These are phyloP conservation scores for Porphyrellus cyaneotinctus DNA, from an alignment of 768 basidiomycete species.

Conservation along the genomic window DNA sequence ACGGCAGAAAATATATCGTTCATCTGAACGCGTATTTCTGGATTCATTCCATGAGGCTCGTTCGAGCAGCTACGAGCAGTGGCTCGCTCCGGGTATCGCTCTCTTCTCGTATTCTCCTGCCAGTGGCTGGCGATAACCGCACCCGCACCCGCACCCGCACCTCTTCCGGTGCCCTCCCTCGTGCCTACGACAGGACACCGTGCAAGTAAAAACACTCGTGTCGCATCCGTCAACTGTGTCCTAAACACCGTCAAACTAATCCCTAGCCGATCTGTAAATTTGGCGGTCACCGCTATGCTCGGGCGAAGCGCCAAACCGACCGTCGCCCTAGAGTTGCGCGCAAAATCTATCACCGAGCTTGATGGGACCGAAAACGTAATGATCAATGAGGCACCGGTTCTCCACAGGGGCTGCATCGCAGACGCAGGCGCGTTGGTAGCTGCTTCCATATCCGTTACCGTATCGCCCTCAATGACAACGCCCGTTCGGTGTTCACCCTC, in stretches of 20 bases:
- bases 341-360: conserved; percentile 10
- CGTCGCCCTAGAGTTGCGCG: conserved; percentile 2
- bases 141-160: too few species aligned
- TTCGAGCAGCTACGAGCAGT: neutral
- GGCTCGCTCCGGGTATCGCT: too few species aligned
- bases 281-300: neutral
- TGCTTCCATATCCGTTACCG: neutral
- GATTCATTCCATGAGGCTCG: neutral
- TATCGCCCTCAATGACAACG: conserved; percentile 2
- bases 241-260: conserved; percentile 16
- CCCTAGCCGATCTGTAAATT: conserved; percentile 13
- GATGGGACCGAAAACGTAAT: conserved; percentile 18
- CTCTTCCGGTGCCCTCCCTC: neutral
- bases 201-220: conserved; percentile 17
- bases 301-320: conserved; percentile 17
- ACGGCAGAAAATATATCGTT: neutral
- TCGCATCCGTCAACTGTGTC: conserved; percentile 10
- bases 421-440: too few species aligned
- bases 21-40: conserved; percentile 16
- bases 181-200: conserved; percentile 7
- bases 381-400: conserved; percentile 16
- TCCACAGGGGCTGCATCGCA: conserved; percentile 8
- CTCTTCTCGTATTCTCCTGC: neutral
- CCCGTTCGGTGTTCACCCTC: conserved; percentile 16
- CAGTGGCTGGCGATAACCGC: neutral